A percentile compares a stretch with the other conserved stretches of the same genome.
Evolutionary conservation across 2,329 filamentous ascomycete genomes (phyloP).

Genomic region (Penicillium sp.): DNA sequence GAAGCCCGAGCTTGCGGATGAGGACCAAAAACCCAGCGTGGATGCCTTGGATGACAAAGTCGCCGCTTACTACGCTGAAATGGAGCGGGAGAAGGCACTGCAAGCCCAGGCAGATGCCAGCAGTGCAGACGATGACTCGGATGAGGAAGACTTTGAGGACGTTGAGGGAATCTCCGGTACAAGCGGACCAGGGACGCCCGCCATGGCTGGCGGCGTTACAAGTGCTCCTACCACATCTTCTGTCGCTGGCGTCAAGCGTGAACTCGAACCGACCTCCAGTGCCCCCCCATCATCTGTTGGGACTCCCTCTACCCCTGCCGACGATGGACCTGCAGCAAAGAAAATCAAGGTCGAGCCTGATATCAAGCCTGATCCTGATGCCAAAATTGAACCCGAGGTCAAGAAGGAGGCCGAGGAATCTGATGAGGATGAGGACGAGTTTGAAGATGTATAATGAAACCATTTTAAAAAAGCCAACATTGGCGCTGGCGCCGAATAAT

Average conservation of each 20-base stretch:
- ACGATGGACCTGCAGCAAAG: slow-evolving; percentile 44
- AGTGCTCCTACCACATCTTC: slow-evolving; percentile 27
- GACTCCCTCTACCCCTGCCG: slow-evolving; percentile 39
- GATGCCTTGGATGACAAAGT: slow-evolving; percentile 49
- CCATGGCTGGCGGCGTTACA: slow-evolving; percentile 28
- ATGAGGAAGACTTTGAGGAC: slow-evolving; percentile 49
- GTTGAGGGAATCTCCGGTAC: slow-evolving; percentile 41
- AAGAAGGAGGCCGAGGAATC: slow-evolving; percentile 13
- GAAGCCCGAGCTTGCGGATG: slow-evolving; percentile 45
- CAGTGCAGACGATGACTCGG: slow-evolving; percentile 43
- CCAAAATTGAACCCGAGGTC: slow-evolving; percentile 13
- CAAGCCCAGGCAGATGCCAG: slow-evolving; percentile 45
- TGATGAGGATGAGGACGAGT: slow-evolving; percentile 10
- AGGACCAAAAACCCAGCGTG: slow-evolving; percentile 44
- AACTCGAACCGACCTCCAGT: slow-evolving; percentile 41
- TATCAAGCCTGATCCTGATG: slow-evolving; percentile 12
- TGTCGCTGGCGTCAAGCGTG: slow-evolving; percentile 38
- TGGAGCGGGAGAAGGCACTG: slow-evolving; percentile 45
- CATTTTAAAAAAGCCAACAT: background rate
- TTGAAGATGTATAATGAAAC: slow-evolving; percentile 11
- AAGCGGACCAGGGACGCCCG: slow-evolving; percentile 39
- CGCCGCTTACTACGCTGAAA: slow-evolving; percentile 49
- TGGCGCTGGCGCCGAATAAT: slow-evolving; percentile 12
- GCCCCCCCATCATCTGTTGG: slow-evolving; percentile 40
- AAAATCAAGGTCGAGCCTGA: slow-evolving; percentile 36